phyloP scores from a whole-genome alignment of 2,329 filamentous ascomycete species.

The Botrytis galanthina region DNA sequence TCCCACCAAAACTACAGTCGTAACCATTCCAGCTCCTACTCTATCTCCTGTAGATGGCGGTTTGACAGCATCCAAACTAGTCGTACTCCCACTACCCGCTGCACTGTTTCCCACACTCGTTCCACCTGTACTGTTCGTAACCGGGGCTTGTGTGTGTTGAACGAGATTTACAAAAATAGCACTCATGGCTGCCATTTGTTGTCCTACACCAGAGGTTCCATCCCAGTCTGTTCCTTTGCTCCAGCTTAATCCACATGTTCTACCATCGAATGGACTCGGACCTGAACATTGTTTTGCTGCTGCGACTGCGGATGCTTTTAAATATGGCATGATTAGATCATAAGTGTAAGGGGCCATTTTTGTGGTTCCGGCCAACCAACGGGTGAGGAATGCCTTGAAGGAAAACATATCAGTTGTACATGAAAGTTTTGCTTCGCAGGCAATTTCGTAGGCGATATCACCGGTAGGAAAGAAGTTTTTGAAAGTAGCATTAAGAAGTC shows the following conservation, averaged over 20 bases:
- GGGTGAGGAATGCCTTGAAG: conserved; percentile 64
- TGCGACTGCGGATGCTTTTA: conserved; percentile 52
- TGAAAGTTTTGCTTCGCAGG: conserved; percentile 53
- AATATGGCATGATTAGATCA: conserved; percentile 51
- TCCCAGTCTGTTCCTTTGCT: conserved; percentile 48
- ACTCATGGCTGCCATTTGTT: conserved; percentile 70
- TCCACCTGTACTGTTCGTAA: conserved; percentile 42
- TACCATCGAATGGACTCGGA: conserved; percentile 45
- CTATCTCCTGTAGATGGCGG: conserved; percentile 42
- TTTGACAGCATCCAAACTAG: conserved; percentile 22
- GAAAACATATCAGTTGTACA: conserved; percentile 64
- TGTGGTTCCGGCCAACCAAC: conserved; percentile 57
- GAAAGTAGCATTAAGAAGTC: conserved; percentile 39
- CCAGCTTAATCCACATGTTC: conserved; percentile 62
- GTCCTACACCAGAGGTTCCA: conserved; percentile 60
- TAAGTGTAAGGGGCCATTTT: conserved; percentile 59
- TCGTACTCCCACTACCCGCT: conserved; percentile 29
- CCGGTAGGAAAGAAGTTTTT: conserved; percentile 45
- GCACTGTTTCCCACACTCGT: conserved; percentile 33
- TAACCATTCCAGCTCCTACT: conserved; percentile 45
- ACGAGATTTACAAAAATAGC: conserved; percentile 49
- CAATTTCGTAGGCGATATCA: conserved; percentile 55
- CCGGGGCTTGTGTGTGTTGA: conserved; percentile 30
- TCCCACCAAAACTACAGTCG: conserved; percentile 38
- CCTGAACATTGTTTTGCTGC: conserved; percentile 59